Percentiles rank a stretch among this genome's conserved stretches.
These are phyloP conservation scores for Pseudogymnoascus sp. DNA, from an alignment of 2,329 filamentous ascomycete genomes.

Conservation along the genomic window DNA sequence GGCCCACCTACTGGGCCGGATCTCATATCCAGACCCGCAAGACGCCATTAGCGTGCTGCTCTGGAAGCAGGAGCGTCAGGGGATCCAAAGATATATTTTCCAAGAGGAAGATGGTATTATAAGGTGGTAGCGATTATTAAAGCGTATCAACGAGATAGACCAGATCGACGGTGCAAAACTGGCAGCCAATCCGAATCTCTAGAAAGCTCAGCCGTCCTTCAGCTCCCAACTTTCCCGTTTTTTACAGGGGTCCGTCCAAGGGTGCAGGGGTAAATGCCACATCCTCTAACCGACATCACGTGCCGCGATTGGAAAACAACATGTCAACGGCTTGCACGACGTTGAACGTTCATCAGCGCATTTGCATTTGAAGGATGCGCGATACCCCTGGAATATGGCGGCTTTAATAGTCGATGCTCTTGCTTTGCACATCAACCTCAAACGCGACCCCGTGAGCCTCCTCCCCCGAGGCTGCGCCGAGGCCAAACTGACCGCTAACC, in stretches of 20 bases:
- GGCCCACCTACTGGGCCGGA: not conserved
- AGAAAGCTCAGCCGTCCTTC: not conserved
- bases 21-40: not conserved
- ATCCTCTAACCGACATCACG: not conserved
- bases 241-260: not conserved
- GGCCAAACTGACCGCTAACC: not conserved
- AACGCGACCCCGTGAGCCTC: not conserved
- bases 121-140: not conserved
- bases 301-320: not conserved
- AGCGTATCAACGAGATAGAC: not conserved
- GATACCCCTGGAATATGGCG: not conserved
- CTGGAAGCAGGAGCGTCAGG: not conserved
- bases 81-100: not conserved
- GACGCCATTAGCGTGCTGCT: not conserved
- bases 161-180: not conserved
- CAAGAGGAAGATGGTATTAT: not conserved
- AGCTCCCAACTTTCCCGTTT: not conserved
- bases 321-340: not conserved
- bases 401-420: conserved; percentile 3
- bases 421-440: not conserved
- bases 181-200: not conserved
- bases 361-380: conserved; percentile 1
- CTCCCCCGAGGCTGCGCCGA: not conserved
- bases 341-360: not conserved
- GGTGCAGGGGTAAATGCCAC: not conserved